Evolutionary conservation across 2,329 filamentous ascomycete genomes (phyloP).

Genomic region (Pestalotiopsis sp.): DNA sequence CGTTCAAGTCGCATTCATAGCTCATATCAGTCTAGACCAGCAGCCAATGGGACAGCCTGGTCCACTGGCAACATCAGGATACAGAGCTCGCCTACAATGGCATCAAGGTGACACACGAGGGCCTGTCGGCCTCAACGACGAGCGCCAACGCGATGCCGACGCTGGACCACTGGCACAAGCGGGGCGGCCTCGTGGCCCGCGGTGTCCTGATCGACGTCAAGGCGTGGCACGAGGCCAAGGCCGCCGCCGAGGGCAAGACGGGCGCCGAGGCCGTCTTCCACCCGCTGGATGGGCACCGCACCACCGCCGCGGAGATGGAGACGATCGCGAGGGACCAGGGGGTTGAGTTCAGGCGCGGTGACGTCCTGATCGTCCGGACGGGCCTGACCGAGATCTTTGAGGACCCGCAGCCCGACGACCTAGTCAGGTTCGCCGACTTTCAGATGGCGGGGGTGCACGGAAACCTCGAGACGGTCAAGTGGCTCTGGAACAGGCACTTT

Average conservation of each 20-base stretch:
- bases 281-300: slow-evolving; percentile 54
- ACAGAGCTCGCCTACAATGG: slow-evolving; percentile 54
- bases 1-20: background rate
- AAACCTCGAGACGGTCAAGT: slow-evolving; percentile 56
- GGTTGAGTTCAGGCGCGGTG: slow-evolving; percentile 65
- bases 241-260: slow-evolving; percentile 49
- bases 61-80: slow-evolving; percentile 47
- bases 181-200: slow-evolving; percentile 55
- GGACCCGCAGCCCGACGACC: slow-evolving; percentile 38
- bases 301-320: slow-evolving; percentile 57
- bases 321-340: slow-evolving; percentile 61
- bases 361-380: slow-evolving; percentile 67
- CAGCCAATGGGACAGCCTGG: slow-evolving; percentile 59
- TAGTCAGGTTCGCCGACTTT: slow-evolving; percentile 32
- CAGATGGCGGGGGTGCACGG: slow-evolving; percentile 46
- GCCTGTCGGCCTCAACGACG: slow-evolving; percentile 31
- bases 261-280: slow-evolving; percentile 47
- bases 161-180: slow-evolving; percentile 52
- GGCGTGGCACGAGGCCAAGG: slow-evolving; percentile 33
- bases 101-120: slow-evolving; percentile 37
- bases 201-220: slow-evolving; percentile 60
- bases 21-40: slow-evolving; percentile 23
- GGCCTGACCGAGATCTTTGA: slow-evolving; percentile 64
- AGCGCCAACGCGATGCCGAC: slow-evolving; percentile 38
- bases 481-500: slow-evolving; percentile 72